These are phyloP conservation scores for Kluyveromyces nonfermentans DNA, from an alignment of 805 yeast genomes.

Conservation along the genomic window DNA sequence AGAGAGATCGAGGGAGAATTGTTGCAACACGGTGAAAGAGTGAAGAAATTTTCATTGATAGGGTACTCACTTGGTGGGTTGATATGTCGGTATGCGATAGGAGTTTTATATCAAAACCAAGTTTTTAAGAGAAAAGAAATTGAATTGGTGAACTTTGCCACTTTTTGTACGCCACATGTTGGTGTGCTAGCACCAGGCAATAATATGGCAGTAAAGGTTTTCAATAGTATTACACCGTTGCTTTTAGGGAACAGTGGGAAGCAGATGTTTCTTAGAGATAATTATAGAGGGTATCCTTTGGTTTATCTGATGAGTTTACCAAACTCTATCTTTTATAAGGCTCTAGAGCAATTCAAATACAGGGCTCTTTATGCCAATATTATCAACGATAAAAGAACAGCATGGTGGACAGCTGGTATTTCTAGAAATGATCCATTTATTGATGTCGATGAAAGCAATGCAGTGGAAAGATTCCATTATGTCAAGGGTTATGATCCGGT, in stretches of 20 bases:
- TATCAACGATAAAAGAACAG: constrained; percentile 69
- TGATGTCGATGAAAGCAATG: constrained; percentile 35
- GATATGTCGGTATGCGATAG: constrained; percentile 68
- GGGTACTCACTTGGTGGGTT: constrained; percentile 87
- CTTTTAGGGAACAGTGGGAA: constrained; percentile 63
- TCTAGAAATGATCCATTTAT: constrained; percentile 51
- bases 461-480: constrained; percentile 37
- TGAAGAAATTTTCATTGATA: constrained; percentile 59
- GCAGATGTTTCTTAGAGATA: constrained; percentile 61
- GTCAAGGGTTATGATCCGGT: constrained; percentile 47
- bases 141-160: constrained; percentile 48
- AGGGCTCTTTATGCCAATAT: constrained; percentile 63
- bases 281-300: constrained; percentile 38
- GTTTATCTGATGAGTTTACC: constrained; percentile 58
- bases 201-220: constrained; percentile 40
- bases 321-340: constrained; percentile 48
- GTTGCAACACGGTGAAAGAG: constrained; percentile 22
- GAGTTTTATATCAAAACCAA: constrained; percentile 49
- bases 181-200: constrained; percentile 54
- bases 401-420: constrained; percentile 77
- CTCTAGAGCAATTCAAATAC: constrained; percentile 43
- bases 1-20: constrained; percentile 48
- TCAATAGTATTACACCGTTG: constrained; percentile 55
- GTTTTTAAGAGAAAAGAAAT: constrained; percentile 37
- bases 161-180: constrained; percentile 66